A percentile compares a stretch with the other conserved stretches of the same genome.
These are phyloP conservation scores for Hydnum rufescens DNA, from an alignment of 768 basidiomycete species.

Conservation along the genomic window DNA sequence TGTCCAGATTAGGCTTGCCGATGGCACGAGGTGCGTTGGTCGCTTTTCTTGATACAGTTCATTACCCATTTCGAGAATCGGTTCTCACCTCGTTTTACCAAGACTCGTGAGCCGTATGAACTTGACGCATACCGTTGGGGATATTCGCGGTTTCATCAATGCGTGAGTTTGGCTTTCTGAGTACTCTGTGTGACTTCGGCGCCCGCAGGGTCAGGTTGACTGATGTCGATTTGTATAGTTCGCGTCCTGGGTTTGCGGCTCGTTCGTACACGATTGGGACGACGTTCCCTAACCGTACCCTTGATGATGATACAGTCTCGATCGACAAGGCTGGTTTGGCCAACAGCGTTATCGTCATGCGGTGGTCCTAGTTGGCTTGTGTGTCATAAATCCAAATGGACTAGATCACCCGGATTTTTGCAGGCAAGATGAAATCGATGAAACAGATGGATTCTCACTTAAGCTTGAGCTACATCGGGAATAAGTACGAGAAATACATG, in stretches of 20 bases:
- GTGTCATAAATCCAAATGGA: background rate
- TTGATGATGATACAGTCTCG: conserved; percentile 45
- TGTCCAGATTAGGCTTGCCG: conserved; percentile 76
- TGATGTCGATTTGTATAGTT: conserved; percentile 22
- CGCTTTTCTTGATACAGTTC: background rate
- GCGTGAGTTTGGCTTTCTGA: conserved; percentile 36
- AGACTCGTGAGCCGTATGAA: conserved; percentile 81
- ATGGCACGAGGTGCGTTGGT: conserved; percentile 60
- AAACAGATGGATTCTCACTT: background rate
- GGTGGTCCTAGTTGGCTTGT: conserved; percentile 25
- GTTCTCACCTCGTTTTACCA: background rate
- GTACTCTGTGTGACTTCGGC: background rate
- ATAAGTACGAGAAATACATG: background rate
- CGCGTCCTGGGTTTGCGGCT: conserved; percentile 43
- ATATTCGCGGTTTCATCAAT: conserved; percentile 74
- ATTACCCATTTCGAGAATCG: too few relatives aligned
- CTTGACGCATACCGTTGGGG: conserved; percentile 68
- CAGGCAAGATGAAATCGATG: background rate
- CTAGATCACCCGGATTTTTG: background rate
- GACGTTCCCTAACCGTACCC: conserved; percentile 64
- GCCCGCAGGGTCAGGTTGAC: background rate
- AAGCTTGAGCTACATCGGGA: background rate
- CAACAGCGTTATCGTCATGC: conserved; percentile 73
- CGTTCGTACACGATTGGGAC: conserved; percentile 63
- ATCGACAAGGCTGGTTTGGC: conserved; percentile 51